Conservation (phyloP, 345 rosid genomes). For the Lepidium sativum region DNA sequence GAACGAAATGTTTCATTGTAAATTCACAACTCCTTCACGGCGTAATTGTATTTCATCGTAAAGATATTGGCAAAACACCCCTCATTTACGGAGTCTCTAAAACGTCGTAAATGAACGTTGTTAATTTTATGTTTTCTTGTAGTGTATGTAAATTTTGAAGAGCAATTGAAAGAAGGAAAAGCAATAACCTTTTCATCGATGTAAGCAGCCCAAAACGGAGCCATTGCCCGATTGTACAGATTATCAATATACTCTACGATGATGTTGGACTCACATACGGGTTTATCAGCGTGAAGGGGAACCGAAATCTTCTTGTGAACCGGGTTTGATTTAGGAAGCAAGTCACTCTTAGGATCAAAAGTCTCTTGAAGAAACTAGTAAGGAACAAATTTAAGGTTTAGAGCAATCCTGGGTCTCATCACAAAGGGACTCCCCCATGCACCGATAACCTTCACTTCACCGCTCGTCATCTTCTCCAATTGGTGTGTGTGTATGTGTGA, state of each 20-base stretch:
- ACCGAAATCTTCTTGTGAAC: conserved; percentile 77
- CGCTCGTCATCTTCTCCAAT: conserved; percentile 25
- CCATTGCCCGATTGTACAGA: conserved; percentile 56
- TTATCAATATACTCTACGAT: conserved; percentile 63
- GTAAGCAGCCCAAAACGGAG: conserved; percentile 72
- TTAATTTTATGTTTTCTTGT: too few species aligned
- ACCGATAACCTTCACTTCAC: conserved; percentile 52
- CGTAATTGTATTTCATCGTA: too few species aligned
- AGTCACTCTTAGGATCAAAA: conserved; percentile 48
- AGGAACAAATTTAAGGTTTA: conserved; percentile 49
- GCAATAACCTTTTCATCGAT: conserved; percentile 53
- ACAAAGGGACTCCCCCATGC: conserved; percentile 67
- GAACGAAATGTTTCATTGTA: too few species aligned
- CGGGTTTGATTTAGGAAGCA: conserved; percentile 66
- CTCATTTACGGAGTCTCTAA: too few species aligned
- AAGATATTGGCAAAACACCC: too few species aligned
- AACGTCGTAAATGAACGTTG: too few species aligned
- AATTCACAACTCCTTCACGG: too few species aligned
- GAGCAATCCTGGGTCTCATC: conserved; percentile 57
- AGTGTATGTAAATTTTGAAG: background rate
- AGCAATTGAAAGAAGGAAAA: background rate
- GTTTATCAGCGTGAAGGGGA: conserved; percentile 47
- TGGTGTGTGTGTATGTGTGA: background rate
- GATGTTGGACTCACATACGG: conserved; percentile 59
- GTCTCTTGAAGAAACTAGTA: conserved; percentile 56